Base-by-base conservation (phyloP, 345 rosid species). In the Salix viminalis region DNA sequence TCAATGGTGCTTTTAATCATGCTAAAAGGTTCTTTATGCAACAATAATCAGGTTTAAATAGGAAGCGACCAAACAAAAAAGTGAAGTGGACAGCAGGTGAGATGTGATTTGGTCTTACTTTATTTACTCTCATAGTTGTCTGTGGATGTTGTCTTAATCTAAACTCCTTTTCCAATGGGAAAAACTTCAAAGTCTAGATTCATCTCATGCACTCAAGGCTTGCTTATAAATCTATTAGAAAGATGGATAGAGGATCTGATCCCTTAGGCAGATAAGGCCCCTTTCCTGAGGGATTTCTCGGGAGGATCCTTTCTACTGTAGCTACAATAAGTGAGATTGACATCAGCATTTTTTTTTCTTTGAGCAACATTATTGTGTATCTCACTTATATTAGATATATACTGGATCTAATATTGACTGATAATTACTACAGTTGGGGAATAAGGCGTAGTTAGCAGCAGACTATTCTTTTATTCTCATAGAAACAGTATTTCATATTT, bases 61-160 rank as follows among this genome's bases (percentile, higher is more conserved):
- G 32, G 44, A 81, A 14, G 79, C 77, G 39, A 37, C 71, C 8
- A 67, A 81, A 75, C 41, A 86, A 80, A 80, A 87, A 71, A 79
- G 87, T 86, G 67, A 82, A 79, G 19, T 87, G 88, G 92, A 80
- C 78, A n/a, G 78, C 85, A 85, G 88, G 91, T 88, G 58, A 73
- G 77, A 71, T 54, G 21, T 71, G 50, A 76, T 77, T 19, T 2
- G 26, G 11, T 56, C n/a, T 42, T 61, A 14, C 24, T 54, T 75
- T 67, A 6, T 75, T 52, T 62, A n/a, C 9, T 7, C 26, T 42
- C 21, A 34, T 44, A 56, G 48, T 19, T 34, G 48, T 56, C 58
- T 72, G 2, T 23, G 13, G 50, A 34, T 72, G 50, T n/a, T n/a
- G 18, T n/a, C 9, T 19, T 37, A 34, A n/a, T 67, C 26, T 0